Evolutionary conservation across 257 asterid species (phyloP).

Genomic region (Catharanthus roseus): DNA sequence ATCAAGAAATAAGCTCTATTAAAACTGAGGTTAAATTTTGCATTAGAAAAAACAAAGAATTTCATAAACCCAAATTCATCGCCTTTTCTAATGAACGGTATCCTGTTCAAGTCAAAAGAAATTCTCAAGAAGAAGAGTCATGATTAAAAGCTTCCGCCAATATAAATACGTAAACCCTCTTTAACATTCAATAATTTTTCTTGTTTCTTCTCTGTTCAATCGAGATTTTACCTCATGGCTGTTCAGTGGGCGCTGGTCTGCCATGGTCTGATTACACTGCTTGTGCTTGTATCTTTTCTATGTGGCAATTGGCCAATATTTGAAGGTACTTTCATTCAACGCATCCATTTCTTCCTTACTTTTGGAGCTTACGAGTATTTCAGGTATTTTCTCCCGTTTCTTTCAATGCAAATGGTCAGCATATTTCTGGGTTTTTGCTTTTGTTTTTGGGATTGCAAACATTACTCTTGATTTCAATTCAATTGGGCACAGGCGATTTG

Average conservation of each 20-base stretch:
- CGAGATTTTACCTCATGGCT: slow-evolving; percentile 35
- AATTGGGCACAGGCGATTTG: slow-evolving; percentile 50
- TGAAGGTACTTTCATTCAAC: slow-evolving; percentile 77
- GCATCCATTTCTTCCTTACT: slow-evolving; percentile 70
- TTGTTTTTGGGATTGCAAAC: background rate
- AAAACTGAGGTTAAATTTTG: too few relatives aligned
- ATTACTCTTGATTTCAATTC: slow-evolving; percentile 9
- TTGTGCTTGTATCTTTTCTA: slow-evolving; percentile 78
- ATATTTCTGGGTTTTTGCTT: background rate
- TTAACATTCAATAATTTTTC: background rate
- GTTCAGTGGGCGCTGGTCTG: slow-evolving; percentile 76
- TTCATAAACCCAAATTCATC: too few relatives aligned
- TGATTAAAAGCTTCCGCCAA: too few relatives aligned
- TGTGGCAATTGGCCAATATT: slow-evolving; percentile 99
- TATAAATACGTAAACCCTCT: background rate
- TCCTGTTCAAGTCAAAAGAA: too few relatives aligned
- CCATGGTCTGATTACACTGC: slow-evolving; percentile 67
- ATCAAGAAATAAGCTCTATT: too few relatives aligned
- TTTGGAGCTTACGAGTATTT: slow-evolving; percentile 84
- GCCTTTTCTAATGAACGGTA: too few relatives aligned
- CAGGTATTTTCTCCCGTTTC: slow-evolving; percentile 29
- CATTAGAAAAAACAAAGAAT: too few relatives aligned
- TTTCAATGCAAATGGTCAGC: background rate
- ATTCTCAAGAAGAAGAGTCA: too few relatives aligned
- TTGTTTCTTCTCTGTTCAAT: background rate